Evolutionary conservation across 345 rosid species (phyloP).

Genomic region (Aquilaria malaccensis): DNA sequence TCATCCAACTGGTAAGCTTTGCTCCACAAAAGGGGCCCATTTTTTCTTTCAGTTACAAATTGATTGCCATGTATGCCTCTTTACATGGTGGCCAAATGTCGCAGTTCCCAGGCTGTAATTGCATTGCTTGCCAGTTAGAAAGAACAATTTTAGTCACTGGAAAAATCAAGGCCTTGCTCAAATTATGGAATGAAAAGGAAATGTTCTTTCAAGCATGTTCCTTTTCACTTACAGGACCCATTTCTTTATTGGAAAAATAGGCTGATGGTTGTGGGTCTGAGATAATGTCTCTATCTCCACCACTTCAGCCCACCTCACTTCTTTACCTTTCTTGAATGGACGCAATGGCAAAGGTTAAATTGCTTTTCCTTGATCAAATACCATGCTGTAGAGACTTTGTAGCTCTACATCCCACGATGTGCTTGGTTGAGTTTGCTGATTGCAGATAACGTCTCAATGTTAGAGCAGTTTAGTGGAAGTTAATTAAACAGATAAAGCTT

Average conservation of each 20-base stretch:
- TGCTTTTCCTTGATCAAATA: conserved; percentile 42
- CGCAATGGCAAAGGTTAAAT: conserved; percentile 26
- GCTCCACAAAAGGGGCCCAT: neutral
- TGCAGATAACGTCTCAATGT: neutral
- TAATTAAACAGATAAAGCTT: neutral
- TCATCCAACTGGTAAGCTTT: neutral
- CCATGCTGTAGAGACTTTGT: conserved; percentile 52
- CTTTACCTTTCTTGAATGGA: conserved; percentile 24
- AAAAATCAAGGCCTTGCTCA: conserved; percentile 18
- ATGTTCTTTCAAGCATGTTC: conserved; percentile 8
- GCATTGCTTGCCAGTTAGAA: conserved; percentile 7
- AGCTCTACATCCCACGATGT: conserved; percentile 60
- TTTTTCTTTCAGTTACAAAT: neutral
- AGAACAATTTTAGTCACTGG: conserved; percentile 12
- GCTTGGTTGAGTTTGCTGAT: conserved; percentile 48
- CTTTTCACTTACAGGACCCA: conserved; percentile 20
- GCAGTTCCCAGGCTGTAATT: no score
- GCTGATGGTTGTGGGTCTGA: conserved; percentile 27
- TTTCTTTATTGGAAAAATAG: conserved; percentile 23
- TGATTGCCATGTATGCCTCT: no score
- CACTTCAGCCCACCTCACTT: conserved; percentile 24
- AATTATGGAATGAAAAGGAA: conserved; percentile 12
- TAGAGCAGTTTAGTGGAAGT: neutral
- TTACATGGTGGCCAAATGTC: no score
- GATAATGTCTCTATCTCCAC: conserved; percentile 22